Evolutionary conservation across 2,329 filamentous ascomycete species (phyloP).

Genomic region (Pseudonectria buxi): DNA sequence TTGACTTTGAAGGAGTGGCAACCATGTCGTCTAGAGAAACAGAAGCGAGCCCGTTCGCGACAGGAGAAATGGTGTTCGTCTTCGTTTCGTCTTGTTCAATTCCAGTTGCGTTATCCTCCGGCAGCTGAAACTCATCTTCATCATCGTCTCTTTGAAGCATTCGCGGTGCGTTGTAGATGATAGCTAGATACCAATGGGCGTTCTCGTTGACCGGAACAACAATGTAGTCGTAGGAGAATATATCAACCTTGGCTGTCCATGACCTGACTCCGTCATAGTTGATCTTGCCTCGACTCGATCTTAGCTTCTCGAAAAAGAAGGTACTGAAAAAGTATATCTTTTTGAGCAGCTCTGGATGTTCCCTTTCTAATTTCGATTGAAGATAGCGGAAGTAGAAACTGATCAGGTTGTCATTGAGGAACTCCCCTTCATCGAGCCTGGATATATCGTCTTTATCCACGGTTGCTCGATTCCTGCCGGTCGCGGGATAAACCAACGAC

Average conservation of each 20-base stretch:
- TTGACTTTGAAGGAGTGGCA: not conserved
- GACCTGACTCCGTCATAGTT: constrained; percentile 79
- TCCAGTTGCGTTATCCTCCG: constrained; percentile 8
- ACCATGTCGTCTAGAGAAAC: not conserved
- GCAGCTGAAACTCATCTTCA: constrained; percentile 2
- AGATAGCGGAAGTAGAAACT: constrained; percentile 78
- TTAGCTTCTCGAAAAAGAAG: constrained; percentile 80
- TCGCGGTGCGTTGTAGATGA: constrained; percentile 80
- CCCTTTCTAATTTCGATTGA: constrained; percentile 51
- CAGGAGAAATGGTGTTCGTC: not conserved
- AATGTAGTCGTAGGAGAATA: constrained; percentile 82
- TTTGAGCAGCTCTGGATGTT: constrained; percentile 48
- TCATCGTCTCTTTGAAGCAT: constrained; percentile 36
- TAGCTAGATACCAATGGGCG: constrained; percentile 87
- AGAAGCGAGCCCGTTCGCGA: not conserved
- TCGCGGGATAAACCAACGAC: constrained; percentile 55
- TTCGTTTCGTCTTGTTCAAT: constrained; percentile 7
- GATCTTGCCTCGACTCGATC: constrained; percentile 54
- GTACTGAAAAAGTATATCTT: constrained; percentile 87
- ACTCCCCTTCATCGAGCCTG: constrained; percentile 75
- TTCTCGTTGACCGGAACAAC: constrained; percentile 87
- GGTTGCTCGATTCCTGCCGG: constrained; percentile 53
- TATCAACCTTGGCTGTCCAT: constrained; percentile 81
- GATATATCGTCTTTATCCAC: constrained; percentile 68
- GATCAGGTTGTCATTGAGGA: constrained; percentile 88